A percentile compares a stretch with the other conserved stretches of the same genome.
These are phyloP conservation scores for Ceratobasidium sp. DNA, from an alignment of 1,284 basidiomycete species.

Conservation along the genomic window DNA sequence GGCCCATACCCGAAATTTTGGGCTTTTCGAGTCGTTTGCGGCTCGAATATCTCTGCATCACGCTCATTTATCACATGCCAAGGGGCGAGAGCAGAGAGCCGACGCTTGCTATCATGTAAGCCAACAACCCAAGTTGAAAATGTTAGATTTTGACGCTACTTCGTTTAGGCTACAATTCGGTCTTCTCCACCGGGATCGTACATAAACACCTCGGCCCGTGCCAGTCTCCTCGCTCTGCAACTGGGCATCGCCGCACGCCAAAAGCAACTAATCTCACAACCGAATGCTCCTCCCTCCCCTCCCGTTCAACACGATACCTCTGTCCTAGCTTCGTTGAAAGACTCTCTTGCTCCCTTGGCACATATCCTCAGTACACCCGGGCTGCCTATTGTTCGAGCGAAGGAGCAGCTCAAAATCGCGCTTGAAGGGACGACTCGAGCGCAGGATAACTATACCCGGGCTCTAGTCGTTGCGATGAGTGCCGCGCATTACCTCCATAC, in stretches of 20 bases:
- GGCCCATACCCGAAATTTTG: constrained; percentile 64
- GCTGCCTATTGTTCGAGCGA: constrained; percentile 51
- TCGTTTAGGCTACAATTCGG: constrained; percentile 54
- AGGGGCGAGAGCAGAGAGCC: constrained; percentile 58
- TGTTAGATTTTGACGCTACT: constrained; percentile 60
- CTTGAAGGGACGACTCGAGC: constrained; percentile 62
- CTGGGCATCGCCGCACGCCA: constrained; percentile 40
- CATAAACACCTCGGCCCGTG: constrained; percentile 20
- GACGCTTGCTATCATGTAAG: constrained; percentile 58
- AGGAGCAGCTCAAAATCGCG: constrained; percentile 63
- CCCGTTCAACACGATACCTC: neutral
- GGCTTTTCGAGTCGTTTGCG: constrained; percentile 63
- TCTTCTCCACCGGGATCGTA: constrained; percentile 8
- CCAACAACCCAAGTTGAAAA: neutral
- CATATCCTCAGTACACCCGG: constrained; percentile 12
- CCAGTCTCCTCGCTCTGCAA: constrained; percentile 41
- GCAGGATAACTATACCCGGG: constrained; percentile 74
- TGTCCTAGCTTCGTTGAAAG: constrained; percentile 38
- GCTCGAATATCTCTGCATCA: constrained; percentile 67
- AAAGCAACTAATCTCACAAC: constrained; percentile 38
- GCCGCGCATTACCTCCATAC: constrained; percentile 74
- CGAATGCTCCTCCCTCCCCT: constrained; percentile 37
- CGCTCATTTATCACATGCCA: constrained; percentile 73
- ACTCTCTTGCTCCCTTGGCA: constrained; percentile 19
- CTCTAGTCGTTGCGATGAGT: constrained; percentile 68